A percentile compares a stretch with the other conserved stretches of the same genome.
phyloP scores from a whole-genome alignment of 371 early-diverging fungal genomes.

The Syncephalastrum contaminatum region DNA sequence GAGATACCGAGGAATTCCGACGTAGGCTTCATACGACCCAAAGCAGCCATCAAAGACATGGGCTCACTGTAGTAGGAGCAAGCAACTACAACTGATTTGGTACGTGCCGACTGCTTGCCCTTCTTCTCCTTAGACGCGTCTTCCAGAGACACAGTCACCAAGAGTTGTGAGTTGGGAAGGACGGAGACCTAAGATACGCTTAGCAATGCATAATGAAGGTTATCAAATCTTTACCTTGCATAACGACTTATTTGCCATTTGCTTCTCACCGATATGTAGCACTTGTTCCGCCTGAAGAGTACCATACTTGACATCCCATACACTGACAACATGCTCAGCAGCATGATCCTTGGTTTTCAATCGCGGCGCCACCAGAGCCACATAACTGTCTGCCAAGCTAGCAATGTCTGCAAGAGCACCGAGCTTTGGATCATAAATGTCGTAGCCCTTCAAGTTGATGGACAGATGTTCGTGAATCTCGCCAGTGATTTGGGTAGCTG shows the following conservation, averaged over 20 bases:
- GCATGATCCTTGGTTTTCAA: conserved; percentile 15
- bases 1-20: conserved; percentile 44
- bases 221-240: conserved; percentile 25
- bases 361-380: conserved; percentile 53
- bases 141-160: conserved; percentile 32
- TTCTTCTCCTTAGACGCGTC: conserved; percentile 25
- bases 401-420: conserved; percentile 32
- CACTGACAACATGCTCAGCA: conserved; percentile 58
- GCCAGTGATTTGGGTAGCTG: conserved; percentile 32
- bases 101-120: conserved; percentile 32
- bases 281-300: conserved; percentile 61
- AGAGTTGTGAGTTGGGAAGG: conserved; percentile 41
- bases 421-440: conserved; percentile 20
- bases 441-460: conserved; percentile 27
- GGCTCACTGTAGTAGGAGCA: conserved; percentile 66
- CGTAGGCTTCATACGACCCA: conserved; percentile 62
- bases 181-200: conserved; percentile 25
- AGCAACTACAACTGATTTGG: conserved; percentile 52
- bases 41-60: conserved; percentile 65
- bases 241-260: conserved; percentile 23
- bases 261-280: conserved; percentile 23
- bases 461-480: conserved; percentile 23
- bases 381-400: conserved; percentile 52
- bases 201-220: conserved; percentile 1
- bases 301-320: conserved; percentile 74